Percentiles rank a stretch among this genome's conserved stretches.
phyloP scores from a whole-genome alignment of 345 rosid genomes.

The Eucalyptus cloeziana region DNA sequence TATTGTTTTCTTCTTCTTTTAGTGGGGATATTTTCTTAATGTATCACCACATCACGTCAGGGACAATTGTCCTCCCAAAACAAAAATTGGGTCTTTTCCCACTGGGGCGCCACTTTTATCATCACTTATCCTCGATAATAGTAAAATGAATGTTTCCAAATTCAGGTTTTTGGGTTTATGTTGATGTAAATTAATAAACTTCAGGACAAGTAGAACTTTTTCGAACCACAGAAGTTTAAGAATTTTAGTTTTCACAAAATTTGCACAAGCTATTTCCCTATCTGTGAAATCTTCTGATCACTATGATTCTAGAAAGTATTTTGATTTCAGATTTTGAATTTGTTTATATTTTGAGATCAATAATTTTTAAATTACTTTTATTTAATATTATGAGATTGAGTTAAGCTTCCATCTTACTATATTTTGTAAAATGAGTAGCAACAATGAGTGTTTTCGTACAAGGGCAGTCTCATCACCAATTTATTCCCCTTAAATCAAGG shows the following conservation, averaged over 20 bases:
- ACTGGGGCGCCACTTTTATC: background rate
- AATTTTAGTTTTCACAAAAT: background rate
- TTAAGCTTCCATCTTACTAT: background rate
- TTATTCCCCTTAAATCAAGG: background rate
- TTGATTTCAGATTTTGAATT: background rate
- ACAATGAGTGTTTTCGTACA: background rate
- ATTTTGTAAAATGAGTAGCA: no score
- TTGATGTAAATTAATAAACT: background rate
- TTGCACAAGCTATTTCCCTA: background rate
- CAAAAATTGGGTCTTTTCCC: background rate
- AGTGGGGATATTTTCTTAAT: background rate
- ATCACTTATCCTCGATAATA: background rate
- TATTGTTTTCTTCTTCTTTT: no score
- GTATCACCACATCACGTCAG: background rate
- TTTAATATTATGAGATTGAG: background rate
- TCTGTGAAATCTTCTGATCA: background rate
- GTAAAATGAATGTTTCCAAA: background rate
- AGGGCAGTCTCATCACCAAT: background rate
- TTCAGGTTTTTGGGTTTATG: background rate
- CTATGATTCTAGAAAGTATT: background rate
- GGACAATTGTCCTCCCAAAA: background rate
- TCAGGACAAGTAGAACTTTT: background rate
- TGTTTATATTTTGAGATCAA: background rate
- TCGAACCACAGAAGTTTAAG: background rate
- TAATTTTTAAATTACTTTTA: background rate